Percentiles rank a stretch among this genome's conserved stretches.
Conservation (phyloP, 2,329 filamentous ascomycete species). For the Colletotrichum acutatum region DNA sequence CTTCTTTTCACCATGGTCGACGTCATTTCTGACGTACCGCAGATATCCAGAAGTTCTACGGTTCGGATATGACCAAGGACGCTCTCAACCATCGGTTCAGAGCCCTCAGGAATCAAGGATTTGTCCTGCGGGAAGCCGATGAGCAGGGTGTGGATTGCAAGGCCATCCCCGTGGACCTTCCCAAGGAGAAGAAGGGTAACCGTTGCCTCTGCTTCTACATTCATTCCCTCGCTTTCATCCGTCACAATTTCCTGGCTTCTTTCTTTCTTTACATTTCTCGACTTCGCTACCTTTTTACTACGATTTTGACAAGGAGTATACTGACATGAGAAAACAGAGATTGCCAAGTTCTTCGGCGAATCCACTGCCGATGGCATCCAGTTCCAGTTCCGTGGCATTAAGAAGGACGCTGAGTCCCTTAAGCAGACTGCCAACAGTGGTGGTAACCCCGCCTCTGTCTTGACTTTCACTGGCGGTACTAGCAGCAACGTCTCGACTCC, state of each 20-base stretch:
- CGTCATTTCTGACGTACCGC: conserved; percentile 36
- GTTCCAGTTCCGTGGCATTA: conserved; percentile 69
- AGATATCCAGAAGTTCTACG: conserved; percentile 61
- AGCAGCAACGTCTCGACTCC: conserved; percentile 43
- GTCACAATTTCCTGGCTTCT: background rate
- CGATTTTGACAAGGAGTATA: background rate
- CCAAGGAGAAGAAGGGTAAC: conserved; percentile 54
- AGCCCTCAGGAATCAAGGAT: conserved; percentile 54
- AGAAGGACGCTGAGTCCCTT: conserved; percentile 62
- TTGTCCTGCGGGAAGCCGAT: conserved; percentile 51
- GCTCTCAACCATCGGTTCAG: conserved; percentile 65
- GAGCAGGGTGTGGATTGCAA: conserved; percentile 53
- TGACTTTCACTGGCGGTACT: conserved; percentile 43
- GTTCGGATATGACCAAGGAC: conserved; percentile 59
- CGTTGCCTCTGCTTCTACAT: background rate
- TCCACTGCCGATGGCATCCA: conserved; percentile 68
- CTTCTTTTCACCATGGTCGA: background rate
- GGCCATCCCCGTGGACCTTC: conserved; percentile 50
- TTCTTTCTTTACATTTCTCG: background rate
- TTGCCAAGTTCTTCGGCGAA: conserved; percentile 69
- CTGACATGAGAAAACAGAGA: conserved; percentile 53
- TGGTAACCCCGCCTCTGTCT: conserved; percentile 56
- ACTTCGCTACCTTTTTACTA: background rate
- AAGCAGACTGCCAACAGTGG: conserved; percentile 55
- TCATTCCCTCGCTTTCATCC: background rate